Conservation (phyloP, 1,284 basidiomycete genomes). For the Caloboletus inedulis region DNA sequence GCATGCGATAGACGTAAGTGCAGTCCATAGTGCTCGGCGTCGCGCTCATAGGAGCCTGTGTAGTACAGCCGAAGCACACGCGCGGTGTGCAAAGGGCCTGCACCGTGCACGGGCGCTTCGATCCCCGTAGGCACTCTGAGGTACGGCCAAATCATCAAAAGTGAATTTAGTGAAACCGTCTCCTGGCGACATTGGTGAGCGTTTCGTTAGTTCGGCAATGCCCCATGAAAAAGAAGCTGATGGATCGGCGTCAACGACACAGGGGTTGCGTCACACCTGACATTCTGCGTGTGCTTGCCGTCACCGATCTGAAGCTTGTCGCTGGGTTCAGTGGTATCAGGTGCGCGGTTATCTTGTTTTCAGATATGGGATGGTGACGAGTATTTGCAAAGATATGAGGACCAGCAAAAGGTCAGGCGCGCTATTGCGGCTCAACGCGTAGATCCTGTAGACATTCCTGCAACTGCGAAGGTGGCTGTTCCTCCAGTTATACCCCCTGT, state of each 20-base stretch:
- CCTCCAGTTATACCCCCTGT: slow-evolving; percentile 3
- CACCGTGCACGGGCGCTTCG: slow-evolving; percentile 53
- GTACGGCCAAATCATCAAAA: slow-evolving; percentile 51
- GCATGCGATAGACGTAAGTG: slow-evolving; percentile 46
- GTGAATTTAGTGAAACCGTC: slow-evolving; percentile 57
- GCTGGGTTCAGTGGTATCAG: slow-evolving; percentile 51
- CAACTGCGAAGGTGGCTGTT: slow-evolving; percentile 33
- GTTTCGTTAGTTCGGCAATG: slow-evolving; percentile 9
- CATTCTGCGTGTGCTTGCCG: slow-evolving; percentile 50
- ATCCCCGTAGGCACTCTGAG: slow-evolving; percentile 57
- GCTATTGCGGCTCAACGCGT: slow-evolving; percentile 53
- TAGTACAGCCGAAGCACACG: slow-evolving; percentile 70
- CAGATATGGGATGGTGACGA: background rate
- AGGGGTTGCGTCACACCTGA: slow-evolving; percentile 71
- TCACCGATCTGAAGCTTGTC: slow-evolving; percentile 41
- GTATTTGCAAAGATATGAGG: slow-evolving; percentile 41
- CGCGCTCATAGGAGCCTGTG: slow-evolving; percentile 9
- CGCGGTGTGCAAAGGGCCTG: slow-evolving; percentile 62
- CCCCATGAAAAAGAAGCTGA: slow-evolving; percentile 17
- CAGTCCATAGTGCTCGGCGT: background rate
- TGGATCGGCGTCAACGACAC: slow-evolving; percentile 1
- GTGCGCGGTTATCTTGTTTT: slow-evolving; percentile 32
- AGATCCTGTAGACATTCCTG: slow-evolving; percentile 54
- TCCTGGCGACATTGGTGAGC: slow-evolving; percentile 72
- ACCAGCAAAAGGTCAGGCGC: slow-evolving; percentile 57